phyloP scores from a whole-genome alignment of 1,284 basidiomycete species.

The Xanthoconium separans region DNA sequence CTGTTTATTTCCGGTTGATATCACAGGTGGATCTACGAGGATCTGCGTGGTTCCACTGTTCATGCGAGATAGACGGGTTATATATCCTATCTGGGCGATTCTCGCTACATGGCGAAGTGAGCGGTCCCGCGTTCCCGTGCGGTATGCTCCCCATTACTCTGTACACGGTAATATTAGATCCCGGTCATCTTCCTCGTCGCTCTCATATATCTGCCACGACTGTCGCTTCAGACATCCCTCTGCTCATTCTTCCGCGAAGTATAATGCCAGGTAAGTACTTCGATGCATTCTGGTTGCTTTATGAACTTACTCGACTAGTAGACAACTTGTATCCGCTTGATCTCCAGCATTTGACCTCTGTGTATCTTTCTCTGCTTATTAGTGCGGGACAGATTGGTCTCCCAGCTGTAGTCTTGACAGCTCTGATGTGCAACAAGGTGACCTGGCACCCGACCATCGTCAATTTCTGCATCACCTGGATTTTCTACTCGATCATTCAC shows the following conservation, averaged over 20 bases:
- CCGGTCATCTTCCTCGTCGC: not conserved
- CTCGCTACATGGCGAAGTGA: conserved; percentile 3
- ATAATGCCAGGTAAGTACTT: conserved; percentile 19
- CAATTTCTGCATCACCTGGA: conserved; percentile 54
- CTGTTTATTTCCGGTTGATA: conserved; percentile 13
- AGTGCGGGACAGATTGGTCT: conserved; percentile 49
- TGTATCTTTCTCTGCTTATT: conserved; percentile 48
- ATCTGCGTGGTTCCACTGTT: conserved; percentile 15
- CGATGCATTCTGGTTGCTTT: not conserved
- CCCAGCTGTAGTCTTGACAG: conserved; percentile 48
- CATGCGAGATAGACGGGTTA: conserved; percentile 6
- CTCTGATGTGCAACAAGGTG: conserved; percentile 41
- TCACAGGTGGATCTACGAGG: conserved; percentile 13
- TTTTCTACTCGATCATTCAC: conserved; percentile 52
- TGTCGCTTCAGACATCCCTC: not conserved
- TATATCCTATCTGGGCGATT: conserved; percentile 29
- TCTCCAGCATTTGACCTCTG: conserved; percentile 20
- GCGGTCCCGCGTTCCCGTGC: conserved; percentile 4
- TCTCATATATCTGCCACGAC: not conserved
- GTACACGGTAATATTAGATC: conserved; percentile 10
- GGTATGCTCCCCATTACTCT: conserved; percentile 12
- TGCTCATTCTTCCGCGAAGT: not conserved
- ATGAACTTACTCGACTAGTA: conserved; percentile 4
- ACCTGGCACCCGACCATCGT: conserved; percentile 47
- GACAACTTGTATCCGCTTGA: conserved; percentile 14